Evolutionary conservation across 2,329 filamentous ascomycete genomes (phyloP).

Genomic region (Trichoderma aggressivum): DNA sequence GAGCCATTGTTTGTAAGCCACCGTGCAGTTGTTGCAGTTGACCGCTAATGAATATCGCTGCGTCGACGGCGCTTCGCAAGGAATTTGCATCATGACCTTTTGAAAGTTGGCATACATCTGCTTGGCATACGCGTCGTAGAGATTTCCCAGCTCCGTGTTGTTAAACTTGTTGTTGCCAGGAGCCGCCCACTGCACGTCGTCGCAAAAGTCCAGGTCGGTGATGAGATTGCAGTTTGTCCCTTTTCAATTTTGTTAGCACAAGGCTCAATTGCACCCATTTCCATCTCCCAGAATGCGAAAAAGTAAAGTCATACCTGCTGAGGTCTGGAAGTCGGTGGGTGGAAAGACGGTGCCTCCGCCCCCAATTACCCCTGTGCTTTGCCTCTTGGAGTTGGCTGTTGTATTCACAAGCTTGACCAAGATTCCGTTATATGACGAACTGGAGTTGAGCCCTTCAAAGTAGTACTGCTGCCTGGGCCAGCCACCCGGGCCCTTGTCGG

Average conservation of each 20-base stretch:
- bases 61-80: conserved; percentile 72
- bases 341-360: conserved; percentile 76
- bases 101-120: conserved; percentile 72
- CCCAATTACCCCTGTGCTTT: conserved; percentile 45
- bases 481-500: conserved; percentile 60
- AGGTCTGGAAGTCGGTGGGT: conserved; percentile 71
- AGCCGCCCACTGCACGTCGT: conserved; percentile 85
- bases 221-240: conserved; percentile 82
- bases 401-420: conserved; percentile 60
- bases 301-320: conserved; percentile 56
- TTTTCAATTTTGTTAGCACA: conserved; percentile 28
- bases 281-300: not conserved
- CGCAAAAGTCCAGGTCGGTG: conserved; percentile 84
- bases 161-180: conserved; percentile 71
- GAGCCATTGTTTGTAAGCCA: conserved; percentile 89
- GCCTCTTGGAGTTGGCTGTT: conserved; percentile 42
- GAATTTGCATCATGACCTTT: conserved; percentile 77
- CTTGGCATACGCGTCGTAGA: conserved; percentile 76
- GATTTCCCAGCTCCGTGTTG: conserved; percentile 59
- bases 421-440: conserved; percentile 68
- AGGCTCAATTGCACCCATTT: not conserved
- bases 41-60: conserved; percentile 78
- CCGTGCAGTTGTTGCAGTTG: conserved; percentile 70
- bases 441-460: conserved; percentile 68
- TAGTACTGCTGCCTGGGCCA: conserved; percentile 87